phyloP scores from a whole-genome alignment of 768 basidiomycete species.

The Suillus discolor region DNA sequence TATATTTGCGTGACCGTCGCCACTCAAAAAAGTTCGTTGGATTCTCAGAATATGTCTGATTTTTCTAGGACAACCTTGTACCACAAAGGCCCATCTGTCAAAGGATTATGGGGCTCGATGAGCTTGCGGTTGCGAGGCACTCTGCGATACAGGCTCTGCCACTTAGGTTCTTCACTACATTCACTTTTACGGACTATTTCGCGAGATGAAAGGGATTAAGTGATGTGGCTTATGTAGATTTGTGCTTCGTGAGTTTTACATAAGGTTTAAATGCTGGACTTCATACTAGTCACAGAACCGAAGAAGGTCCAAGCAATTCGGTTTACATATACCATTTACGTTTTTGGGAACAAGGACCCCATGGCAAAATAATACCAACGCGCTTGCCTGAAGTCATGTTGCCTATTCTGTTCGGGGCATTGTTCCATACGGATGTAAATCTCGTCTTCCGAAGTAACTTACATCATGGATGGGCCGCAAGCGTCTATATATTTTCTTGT shows the following conservation, averaged over 20 bases:
- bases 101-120: background rate
- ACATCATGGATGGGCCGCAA: background rate
- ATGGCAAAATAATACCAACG: background rate
- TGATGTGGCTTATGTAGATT: background rate
- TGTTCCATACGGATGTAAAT: slow-evolving; percentile 17
- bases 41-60: background rate
- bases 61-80: background rate
- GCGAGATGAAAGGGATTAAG: background rate
- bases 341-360: slow-evolving; percentile 24
- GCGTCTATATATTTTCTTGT: slow-evolving; percentile 11
- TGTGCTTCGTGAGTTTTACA: background rate
- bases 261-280: background rate
- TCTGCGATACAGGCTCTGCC: background rate
- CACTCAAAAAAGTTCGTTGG: background rate
- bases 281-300: background rate
- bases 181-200: background rate
- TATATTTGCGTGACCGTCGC: background rate
- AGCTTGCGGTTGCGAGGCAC: background rate
- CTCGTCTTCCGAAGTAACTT: background rate
- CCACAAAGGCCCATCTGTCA: background rate
- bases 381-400: background rate
- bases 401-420: slow-evolving; percentile 16
- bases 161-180: background rate
- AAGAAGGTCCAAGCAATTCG: slow-evolving; percentile 1
- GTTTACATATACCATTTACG: slow-evolving; percentile 5